phyloP scores from a whole-genome alignment of 2,329 filamentous ascomycete species.

The Penicillium nordicum region DNA sequence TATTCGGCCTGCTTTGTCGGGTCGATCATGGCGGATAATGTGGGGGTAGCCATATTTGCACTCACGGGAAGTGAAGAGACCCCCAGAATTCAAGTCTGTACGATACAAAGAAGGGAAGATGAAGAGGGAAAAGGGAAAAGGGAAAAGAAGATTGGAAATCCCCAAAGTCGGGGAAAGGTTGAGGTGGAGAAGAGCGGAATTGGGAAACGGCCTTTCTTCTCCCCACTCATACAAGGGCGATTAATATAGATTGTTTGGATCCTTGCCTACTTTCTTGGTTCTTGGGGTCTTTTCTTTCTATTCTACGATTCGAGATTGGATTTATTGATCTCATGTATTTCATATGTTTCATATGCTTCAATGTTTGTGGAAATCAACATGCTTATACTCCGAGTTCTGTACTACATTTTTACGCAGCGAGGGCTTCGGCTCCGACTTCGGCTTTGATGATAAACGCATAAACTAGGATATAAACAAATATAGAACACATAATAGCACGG shows the following conservation, averaged over 20 bases:
- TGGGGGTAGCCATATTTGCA: conserved; percentile 33
- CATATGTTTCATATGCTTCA: neutral
- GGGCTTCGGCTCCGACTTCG: conserved; percentile 4
- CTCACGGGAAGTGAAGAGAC: conserved; percentile 3
- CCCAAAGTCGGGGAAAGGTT: conserved; percentile 9
- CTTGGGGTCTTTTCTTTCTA: neutral
- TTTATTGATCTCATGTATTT: neutral
- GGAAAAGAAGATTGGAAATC: neutral
- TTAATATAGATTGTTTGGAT: neutral
- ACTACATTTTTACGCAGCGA: conserved; percentile 2
- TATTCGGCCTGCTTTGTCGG: conserved; percentile 47
- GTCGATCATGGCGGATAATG: conserved; percentile 39
- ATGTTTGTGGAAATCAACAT: neutral
- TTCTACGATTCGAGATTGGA: neutral
- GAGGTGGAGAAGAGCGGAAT: conserved; percentile 2
- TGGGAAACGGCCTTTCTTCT: neutral
- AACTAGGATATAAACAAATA: neutral
- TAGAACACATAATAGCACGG: conserved; percentile 1
- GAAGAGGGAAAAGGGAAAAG: neutral
- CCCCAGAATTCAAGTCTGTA: neutral
- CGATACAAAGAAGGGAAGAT: neutral
- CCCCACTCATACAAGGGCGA: neutral
- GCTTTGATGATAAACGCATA: neutral
- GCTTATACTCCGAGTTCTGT: conserved; percentile 4
- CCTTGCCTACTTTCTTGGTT: neutral